A percentile compares a stretch with the other conserved stretches of the same genome.
Conservation (phyloP, 352 stramenopile species). For the Phytophthora tubulina region DNA sequence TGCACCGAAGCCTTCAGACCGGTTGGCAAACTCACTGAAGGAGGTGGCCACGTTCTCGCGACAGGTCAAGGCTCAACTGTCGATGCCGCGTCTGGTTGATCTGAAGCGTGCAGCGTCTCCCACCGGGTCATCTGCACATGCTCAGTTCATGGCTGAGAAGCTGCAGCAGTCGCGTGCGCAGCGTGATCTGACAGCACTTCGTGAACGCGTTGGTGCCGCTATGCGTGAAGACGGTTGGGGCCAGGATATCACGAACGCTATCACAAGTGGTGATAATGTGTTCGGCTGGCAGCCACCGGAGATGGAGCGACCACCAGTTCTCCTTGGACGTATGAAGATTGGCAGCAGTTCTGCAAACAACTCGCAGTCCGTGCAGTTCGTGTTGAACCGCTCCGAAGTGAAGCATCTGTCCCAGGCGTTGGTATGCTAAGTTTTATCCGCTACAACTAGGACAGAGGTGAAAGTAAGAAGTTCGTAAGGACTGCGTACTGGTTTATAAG, state of each 20-base stretch:
- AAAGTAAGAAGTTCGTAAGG: conserved; percentile 2
- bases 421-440: conserved; percentile 43
- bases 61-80: conserved; percentile 65
- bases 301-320: conserved; percentile 72
- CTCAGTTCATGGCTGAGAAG: conserved; percentile 63
- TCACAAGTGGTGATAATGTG: conserved; percentile 66
- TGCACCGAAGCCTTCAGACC: conserved; percentile 37
- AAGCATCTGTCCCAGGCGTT: conserved; percentile 55
- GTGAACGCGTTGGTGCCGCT: conserved; percentile 49
- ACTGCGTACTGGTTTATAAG: conserved; percentile 11
- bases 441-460: neutral
- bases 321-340: conserved; percentile 71
- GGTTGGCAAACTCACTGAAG: conserved; percentile 48
- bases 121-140: conserved; percentile 36
- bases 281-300: conserved; percentile 83
- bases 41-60: conserved; percentile 61
- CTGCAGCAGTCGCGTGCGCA: conserved; percentile 57
- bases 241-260: conserved; percentile 66
- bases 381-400: conserved; percentile 61
- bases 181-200: conserved; percentile 53
- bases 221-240: conserved; percentile 67
- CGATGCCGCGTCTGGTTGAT: conserved; percentile 78
- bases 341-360: conserved; percentile 7
- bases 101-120: conserved; percentile 40
- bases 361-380: conserved; percentile 41